Conservation (phyloP, 495 filamentous ascomycete species). For the Penicillium nucicola region DNA sequence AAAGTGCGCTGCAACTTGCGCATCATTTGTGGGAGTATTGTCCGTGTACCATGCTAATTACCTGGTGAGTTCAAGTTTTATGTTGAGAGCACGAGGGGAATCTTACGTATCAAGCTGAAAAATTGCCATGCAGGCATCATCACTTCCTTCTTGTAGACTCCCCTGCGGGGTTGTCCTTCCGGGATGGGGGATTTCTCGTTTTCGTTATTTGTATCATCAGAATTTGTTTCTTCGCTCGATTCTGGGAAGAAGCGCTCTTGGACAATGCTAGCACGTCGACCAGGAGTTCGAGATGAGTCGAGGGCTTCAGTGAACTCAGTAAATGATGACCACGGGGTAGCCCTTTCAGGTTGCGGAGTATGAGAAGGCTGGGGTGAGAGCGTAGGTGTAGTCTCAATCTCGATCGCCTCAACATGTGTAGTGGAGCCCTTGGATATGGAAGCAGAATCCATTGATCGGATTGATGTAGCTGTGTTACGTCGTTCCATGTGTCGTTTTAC, state of each 20-base stretch:
- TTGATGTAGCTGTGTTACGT: conserved; percentile 53
- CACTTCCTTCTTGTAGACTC: conserved; percentile 70
- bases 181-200: conserved; percentile 11
- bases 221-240: conserved; percentile 25
- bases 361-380: conserved; percentile 36
- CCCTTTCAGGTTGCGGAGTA: conserved; percentile 30
- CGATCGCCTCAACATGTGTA: conserved; percentile 59
- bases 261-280: conserved; percentile 60
- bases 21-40: conserved; percentile 66
- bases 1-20: conserved; percentile 70
- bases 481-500: conserved; percentile 76
- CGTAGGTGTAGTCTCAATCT: conserved; percentile 44
- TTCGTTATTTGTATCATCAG: conserved; percentile 24
- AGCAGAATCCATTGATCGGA: conserved; percentile 48
- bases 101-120: conserved; percentile 80
- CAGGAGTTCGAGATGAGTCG: conserved; percentile 18
- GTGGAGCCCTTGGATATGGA: conserved; percentile 41
- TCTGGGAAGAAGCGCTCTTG: conserved; percentile 55
- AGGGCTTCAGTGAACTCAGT: conserved; percentile 24
- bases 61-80: conserved; percentile 33
- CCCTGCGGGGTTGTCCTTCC: conserved; percentile 31
- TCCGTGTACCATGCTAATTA: conserved; percentile 60
- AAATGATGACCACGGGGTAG: conserved; percentile 30
- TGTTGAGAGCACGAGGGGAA: neutral
- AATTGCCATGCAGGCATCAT: conserved; percentile 99